These are phyloP conservation scores for Crucihimalaya himalaica DNA, from an alignment of 345 rosid genomes.

Conservation along the genomic window DNA sequence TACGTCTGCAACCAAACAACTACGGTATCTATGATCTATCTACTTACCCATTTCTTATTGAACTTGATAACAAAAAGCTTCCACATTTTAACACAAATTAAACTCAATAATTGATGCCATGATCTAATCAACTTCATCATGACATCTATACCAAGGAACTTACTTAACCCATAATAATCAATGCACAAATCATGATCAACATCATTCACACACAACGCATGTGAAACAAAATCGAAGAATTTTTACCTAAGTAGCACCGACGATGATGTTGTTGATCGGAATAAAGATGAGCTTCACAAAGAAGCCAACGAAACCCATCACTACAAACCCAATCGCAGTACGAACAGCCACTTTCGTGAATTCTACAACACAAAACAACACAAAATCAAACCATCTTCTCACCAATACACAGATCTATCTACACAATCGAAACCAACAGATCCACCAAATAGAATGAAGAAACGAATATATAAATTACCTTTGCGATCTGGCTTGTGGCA, in stretches of 20 bases:
- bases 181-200: neutral
- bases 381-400: neutral
- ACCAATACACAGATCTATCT: neutral
- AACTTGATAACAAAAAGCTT: neutral
- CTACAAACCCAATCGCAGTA: slow-evolving; percentile 79
- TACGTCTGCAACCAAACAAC: neutral
- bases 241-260: slow-evolving; percentile 47
- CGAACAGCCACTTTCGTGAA: slow-evolving; percentile 81
- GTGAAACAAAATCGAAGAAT: neutral
- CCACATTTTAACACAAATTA: too few species aligned
- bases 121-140: too few species aligned
- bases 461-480: neutral
- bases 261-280: slow-evolving; percentile 70
- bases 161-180: neutral
- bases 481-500: slow-evolving; percentile 85
- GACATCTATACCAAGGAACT: neutral
- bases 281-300: slow-evolving; percentile 77
- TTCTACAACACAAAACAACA: slow-evolving; percentile 41
- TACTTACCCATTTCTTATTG: neutral
- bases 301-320: slow-evolving; percentile 86
- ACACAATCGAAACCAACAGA: neutral
- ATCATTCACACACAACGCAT: neutral
- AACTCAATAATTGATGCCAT: too few species aligned
- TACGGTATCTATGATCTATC: neutral
- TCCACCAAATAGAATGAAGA: neutral